phyloP scores from a whole-genome alignment of 2,329 filamentous ascomycete genomes.

The Apiospora hydei region DNA sequence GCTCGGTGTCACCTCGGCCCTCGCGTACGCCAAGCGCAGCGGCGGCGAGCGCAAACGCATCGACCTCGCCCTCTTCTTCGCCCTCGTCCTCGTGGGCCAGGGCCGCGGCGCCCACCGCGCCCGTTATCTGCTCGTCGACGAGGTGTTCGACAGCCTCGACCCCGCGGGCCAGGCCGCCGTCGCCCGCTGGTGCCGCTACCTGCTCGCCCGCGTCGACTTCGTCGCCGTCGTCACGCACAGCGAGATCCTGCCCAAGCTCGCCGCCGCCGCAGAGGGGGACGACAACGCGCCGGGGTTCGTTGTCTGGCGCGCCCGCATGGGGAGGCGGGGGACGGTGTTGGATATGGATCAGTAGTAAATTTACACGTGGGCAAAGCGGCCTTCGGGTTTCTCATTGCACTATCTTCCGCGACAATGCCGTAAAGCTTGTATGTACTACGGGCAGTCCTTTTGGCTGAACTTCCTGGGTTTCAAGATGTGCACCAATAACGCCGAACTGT shows the following conservation, averaged over 20 bases:
- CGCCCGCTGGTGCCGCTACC: constrained; percentile 34
- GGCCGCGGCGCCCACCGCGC: constrained; percentile 40
- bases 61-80: constrained; percentile 45
- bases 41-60: constrained; percentile 46
- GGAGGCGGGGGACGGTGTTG: too few relatives aligned
- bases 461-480: too few relatives aligned
- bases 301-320: too few relatives aligned
- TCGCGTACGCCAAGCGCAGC: constrained; percentile 44
- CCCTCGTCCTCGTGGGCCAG: constrained; percentile 40
- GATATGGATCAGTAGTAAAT: too few relatives aligned
- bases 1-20: constrained; percentile 32
- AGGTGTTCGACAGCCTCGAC: constrained; percentile 45
- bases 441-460: too few relatives aligned
- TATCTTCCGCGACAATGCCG: too few relatives aligned
- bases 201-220: constrained; percentile 31
- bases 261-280: too few relatives aligned
- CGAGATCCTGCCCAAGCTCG: constrained; percentile 24
- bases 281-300: neutral
- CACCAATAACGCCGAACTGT: too few relatives aligned
- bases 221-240: constrained; percentile 39
- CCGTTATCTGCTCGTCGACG: constrained; percentile 44
- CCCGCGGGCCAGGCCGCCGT: constrained; percentile 39
- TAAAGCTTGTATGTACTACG: too few relatives aligned
- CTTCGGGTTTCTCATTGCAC: too few relatives aligned
- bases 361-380: too few relatives aligned